Percentiles rank a stretch among this genome's conserved stretches.
Evolutionary conservation across 169 alveolate species (phyloP).

Genomic region (Plasmodium relictum): DNA sequence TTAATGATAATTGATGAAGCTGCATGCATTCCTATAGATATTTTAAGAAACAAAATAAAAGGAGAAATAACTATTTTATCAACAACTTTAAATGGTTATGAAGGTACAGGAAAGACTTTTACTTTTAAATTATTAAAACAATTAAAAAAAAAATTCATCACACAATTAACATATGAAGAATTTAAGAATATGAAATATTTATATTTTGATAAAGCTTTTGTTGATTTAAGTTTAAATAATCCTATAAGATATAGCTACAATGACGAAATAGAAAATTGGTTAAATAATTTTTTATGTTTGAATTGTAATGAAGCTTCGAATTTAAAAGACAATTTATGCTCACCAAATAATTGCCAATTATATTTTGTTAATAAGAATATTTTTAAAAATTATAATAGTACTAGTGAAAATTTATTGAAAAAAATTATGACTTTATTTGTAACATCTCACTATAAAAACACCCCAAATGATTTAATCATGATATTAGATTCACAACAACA

Average conservation of each 20-base stretch:
- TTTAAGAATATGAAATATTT: slow-evolving; percentile 38
- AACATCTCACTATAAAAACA: slow-evolving; percentile 98
- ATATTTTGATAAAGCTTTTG: slow-evolving; percentile 72
- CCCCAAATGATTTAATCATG: slow-evolving; percentile 99
- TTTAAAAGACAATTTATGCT: slow-evolving; percentile 90
- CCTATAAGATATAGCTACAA: slow-evolving; percentile 98
- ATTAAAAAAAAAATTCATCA: slow-evolving; percentile 80
- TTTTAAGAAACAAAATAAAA: slow-evolving; percentile 95
- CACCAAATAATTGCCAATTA: slow-evolving; percentile 95
- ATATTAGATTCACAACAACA: slow-evolving; percentile 99
- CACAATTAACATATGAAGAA: slow-evolving; percentile 61
- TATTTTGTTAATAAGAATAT: slow-evolving; percentile 98
- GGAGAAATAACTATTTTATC: slow-evolving; percentile 96
- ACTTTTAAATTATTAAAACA: slow-evolving; percentile 96
- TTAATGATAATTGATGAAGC: slow-evolving; percentile 99
- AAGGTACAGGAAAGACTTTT: slow-evolving; percentile 99
- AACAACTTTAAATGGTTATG: slow-evolving; percentile 99
- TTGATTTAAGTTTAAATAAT: slow-evolving; percentile 84
- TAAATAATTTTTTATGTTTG: slow-evolving; percentile 95
- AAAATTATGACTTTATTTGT: slow-evolving; percentile 96
- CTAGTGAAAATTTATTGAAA: slow-evolving; percentile 96
- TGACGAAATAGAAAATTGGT: slow-evolving; percentile 99
- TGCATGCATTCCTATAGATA: slow-evolving; percentile 99
- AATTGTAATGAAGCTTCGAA: slow-evolving; percentile 95
- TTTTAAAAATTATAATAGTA: slow-evolving; percentile 96